Conservation (phyloP, 2,329 filamentous ascomycete genomes). For the Neophaeococcomyces mojaviensis region DNA sequence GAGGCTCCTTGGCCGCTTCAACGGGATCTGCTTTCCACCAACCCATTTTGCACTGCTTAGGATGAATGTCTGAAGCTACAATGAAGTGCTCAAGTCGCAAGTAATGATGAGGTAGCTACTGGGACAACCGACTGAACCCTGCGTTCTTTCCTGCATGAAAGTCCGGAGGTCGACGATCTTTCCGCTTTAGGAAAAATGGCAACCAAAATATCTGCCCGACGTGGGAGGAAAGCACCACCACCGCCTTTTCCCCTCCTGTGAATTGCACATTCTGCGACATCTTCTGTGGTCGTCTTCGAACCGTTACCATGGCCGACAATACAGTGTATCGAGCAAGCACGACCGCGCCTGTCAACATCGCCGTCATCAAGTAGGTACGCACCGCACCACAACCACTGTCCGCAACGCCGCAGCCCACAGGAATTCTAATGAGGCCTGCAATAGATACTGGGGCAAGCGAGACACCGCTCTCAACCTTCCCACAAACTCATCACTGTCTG, state of each 20-base stretch:
- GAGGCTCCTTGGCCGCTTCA: constrained; percentile 9
- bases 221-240: not conserved
- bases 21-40: constrained; percentile 25
- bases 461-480: constrained; percentile 90
- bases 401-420: not conserved
- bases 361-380: constrained; percentile 26
- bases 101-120: not conserved
- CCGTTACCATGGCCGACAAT: constrained; percentile 16
- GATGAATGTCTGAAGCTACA: not conserved
- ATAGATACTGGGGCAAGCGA: constrained; percentile 90
- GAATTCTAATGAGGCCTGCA: constrained; percentile 2
- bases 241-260: not conserved
- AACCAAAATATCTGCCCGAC: too few relatives aligned
- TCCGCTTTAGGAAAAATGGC: not conserved
- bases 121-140: not conserved
- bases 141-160: not conserved
- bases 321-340: constrained; percentile 82
- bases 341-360: constrained; percentile 56
- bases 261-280: not conserved
- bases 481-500: constrained; percentile 94
- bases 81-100: not conserved
- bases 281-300: constrained; percentile 2
- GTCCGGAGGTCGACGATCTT: not conserved
- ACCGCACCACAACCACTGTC: constrained; percentile 14
- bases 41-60: constrained; percentile 15